A percentile compares a stretch with the other conserved stretches of the same genome.
These are phyloP conservation scores for Sinapis alba DNA, from an alignment of 441 rosid species.

Conservation along the genomic window DNA sequence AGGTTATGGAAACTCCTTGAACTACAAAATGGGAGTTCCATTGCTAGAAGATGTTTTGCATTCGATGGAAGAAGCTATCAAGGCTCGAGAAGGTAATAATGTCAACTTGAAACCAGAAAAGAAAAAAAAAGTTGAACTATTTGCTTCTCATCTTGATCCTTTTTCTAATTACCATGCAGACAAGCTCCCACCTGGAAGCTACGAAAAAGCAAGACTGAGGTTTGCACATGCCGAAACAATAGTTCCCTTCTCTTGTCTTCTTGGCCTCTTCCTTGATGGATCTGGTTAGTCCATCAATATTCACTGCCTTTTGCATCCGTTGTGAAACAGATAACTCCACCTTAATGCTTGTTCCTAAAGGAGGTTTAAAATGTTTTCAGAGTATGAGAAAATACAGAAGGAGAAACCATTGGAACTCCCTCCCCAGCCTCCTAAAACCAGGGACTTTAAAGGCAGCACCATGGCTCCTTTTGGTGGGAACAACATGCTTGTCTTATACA, in stretches of 20 bases:
- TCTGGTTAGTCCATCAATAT: slow-evolving; percentile 56
- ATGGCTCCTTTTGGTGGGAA: slow-evolving; percentile 91
- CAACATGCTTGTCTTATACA: slow-evolving; percentile 81
- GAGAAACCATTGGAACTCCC: slow-evolving; percentile 81
- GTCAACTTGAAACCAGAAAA: slow-evolving; percentile 7
- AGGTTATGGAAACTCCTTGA: slow-evolving; percentile 88
- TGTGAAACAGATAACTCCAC: background rate
- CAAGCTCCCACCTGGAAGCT: slow-evolving; percentile 74
- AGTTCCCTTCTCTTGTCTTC: slow-evolving; percentile 92
- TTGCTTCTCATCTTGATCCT: background rate
- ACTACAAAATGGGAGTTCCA: slow-evolving; percentile 92
- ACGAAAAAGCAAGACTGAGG: slow-evolving; percentile 87
- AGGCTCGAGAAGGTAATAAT: slow-evolving; percentile 76
- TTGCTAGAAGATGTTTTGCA: slow-evolving; percentile 77
- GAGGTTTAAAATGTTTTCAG: slow-evolving; percentile 40
- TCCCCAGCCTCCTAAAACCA: slow-evolving; percentile 77
- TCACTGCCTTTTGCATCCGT: background rate
- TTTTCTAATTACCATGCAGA: slow-evolving; percentile 42
- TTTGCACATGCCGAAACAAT: slow-evolving; percentile 99
- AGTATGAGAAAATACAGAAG: slow-evolving; percentile 65
- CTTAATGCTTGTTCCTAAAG: slow-evolving; percentile 15
- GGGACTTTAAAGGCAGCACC: slow-evolving; percentile 74
- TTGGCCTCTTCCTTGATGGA: slow-evolving; percentile 91
- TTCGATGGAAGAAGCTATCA: slow-evolving; percentile 88
- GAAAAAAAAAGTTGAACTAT: background rate